A percentile compares a stretch with the other conserved stretches of the same genome.
phyloP scores from a whole-genome alignment of 768 basidiomycete genomes.

The Boletus vinaceobasis region DNA sequence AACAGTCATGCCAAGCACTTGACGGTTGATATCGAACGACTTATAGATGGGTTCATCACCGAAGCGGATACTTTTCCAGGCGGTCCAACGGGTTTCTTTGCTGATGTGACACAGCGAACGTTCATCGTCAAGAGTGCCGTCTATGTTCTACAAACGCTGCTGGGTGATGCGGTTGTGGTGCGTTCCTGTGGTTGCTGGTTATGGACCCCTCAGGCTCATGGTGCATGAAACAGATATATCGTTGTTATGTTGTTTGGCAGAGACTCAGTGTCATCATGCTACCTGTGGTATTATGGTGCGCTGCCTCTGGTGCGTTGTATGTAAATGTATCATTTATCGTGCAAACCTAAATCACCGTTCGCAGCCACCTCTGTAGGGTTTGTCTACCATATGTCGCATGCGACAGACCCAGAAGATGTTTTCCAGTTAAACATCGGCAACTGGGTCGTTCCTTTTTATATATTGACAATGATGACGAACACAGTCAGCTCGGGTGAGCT shows the following conservation, averaged over 20 bases:
- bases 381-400: conserved; percentile 1
- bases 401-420: background rate
- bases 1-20: conserved; percentile 19
- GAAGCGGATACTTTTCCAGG: conserved; percentile 19
- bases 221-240: conserved; percentile 16
- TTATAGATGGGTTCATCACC: conserved; percentile 26
- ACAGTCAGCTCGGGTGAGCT: conserved; percentile 18
- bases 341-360: background rate
- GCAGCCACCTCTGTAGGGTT: conserved; percentile 10
- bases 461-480: conserved; percentile 21
- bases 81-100: conserved; percentile 29
- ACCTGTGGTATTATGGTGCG: conserved; percentile 18
- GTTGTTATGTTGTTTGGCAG: conserved; percentile 24
- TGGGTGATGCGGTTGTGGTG: conserved; percentile 21
- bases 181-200: background rate
- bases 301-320: conserved; percentile 10
- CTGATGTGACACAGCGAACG: conserved; percentile 24
- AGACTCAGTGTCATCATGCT: conserved; percentile 6
- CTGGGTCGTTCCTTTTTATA: conserved; percentile 17
- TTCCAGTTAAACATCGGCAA: background rate
- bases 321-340: background rate
- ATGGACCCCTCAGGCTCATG: background rate
- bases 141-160: conserved; percentile 25
- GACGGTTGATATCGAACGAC: conserved; percentile 19
- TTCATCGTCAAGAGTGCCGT: conserved; percentile 30